Evolutionary conservation across 2,329 filamentous ascomycete species (phyloP).

Genomic region (Sordariomycetes sp.): DNA sequence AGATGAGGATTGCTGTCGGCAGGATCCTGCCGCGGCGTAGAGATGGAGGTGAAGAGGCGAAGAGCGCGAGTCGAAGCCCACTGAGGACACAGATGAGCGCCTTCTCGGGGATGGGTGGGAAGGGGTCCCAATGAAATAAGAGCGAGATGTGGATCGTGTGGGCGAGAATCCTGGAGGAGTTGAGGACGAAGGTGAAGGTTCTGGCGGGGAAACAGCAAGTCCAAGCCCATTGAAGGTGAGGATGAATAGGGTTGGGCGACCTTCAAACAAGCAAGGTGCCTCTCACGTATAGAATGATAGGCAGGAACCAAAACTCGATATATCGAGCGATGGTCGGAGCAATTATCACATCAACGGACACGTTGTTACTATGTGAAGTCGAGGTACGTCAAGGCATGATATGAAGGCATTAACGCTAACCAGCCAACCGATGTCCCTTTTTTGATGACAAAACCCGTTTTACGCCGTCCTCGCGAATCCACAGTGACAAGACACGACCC

Average conservation of each 20-base stretch:
- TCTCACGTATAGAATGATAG: neutral
- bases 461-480: constrained; percentile 4
- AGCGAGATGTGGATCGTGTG: too few species aligned
- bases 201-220: neutral
- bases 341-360: neutral
- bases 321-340: neutral
- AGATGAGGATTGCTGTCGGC: too few species aligned
- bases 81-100: too few species aligned
- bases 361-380: constrained; percentile 1
- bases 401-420: constrained; percentile 19
- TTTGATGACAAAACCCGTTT: constrained; percentile 3
- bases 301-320: neutral
- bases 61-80: too few species aligned
- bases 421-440: constrained; percentile 6
- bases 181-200: neutral
- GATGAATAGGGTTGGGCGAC: neutral
- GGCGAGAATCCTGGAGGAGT: neutral
- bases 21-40: too few species aligned
- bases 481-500: constrained; percentile 8
- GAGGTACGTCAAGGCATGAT: constrained; percentile 2
- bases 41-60: too few species aligned
- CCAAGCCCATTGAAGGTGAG: neutral
- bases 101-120: too few species aligned
- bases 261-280: neutral
- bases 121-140: too few species aligned